Evolutionary conservation across 2,329 filamentous ascomycete species (phyloP), one percentile per base, ranked within the genome.

Genomic region (Paracamarosporium sp.): DNA sequence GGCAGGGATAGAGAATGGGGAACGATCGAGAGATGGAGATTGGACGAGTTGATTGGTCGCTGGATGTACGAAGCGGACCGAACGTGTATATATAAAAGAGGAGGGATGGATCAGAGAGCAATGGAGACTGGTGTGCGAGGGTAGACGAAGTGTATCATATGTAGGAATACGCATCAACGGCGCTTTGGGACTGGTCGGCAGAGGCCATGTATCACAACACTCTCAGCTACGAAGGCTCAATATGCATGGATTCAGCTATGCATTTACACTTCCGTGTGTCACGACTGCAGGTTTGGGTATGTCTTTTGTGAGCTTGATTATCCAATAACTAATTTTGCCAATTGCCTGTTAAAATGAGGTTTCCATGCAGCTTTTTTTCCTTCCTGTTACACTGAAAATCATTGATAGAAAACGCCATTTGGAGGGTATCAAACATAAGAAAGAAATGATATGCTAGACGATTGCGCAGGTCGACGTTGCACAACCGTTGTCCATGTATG

Each of bases 151-250:
- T 22, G 38, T 36, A 30, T 36, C 33, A 50, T 28, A 40, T 50
- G 48, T 51, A 51, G 48, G 48, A 50, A 22, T 43, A 43, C 40
- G 30, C 24, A 51, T 51, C 47, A 30, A 28, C n/a, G 48, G 48
- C 48, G 36, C 33, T 40, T 5, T 40, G 22, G 47, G 25, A 28
- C 25, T 27, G 17, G 30, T 27, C 24, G 12, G 12, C 22, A 5
- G 30, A 25, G 44, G 24, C 28, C 28, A 22, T 33, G 44, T 33
- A 47, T 22, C 31, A 50, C 22, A 50, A 38, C 20, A 25, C 20
- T 40, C 35, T 50, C 35, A 36, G 46, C 46, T 48, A 27, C 33
- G 22, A 15, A 13, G 9, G 11, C 20, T 24, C 40, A 27, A 15
- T 12, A 11, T 27, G 22, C 40, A 43, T 7, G 17, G 22, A 5